Percentiles rank a stretch among this genome's conserved stretches.
These are phyloP conservation scores for Coemansia javaensis DNA, from an alignment of 192 early-diverging fungal genomes.

Conservation along the genomic window DNA sequence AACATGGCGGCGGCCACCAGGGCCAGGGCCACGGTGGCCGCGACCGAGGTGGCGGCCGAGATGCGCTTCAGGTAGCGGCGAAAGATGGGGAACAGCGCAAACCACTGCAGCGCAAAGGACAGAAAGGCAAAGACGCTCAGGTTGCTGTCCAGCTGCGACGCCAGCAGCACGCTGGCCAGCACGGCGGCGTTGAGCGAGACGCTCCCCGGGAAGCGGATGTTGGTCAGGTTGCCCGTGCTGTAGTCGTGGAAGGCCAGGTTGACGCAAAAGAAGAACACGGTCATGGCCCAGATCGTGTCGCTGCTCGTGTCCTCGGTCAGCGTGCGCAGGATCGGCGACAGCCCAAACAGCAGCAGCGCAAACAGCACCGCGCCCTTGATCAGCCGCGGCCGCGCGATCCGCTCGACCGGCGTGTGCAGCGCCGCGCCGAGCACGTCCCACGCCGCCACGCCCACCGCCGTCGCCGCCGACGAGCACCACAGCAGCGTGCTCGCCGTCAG, in stretches of 20 bases:
- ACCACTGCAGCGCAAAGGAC: slow-evolving; percentile 83
- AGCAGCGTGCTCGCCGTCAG: slow-evolving; percentile 59
- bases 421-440: slow-evolving; percentile 55
- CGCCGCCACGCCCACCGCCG: slow-evolving; percentile 63
- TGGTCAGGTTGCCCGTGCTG: slow-evolving; percentile 36
- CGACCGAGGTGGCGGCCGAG: slow-evolving; percentile 50
- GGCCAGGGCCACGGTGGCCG: slow-evolving; percentile 57
- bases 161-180: slow-evolving; percentile 87
- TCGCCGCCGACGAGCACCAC: slow-evolving; percentile 52
- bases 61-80: slow-evolving; percentile 70
- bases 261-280: slow-evolving; percentile 72
- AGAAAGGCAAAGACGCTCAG: slow-evolving; percentile 84
- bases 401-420: slow-evolving; percentile 32
- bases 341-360: slow-evolving; percentile 68
- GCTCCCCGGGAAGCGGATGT: slow-evolving; percentile 78
- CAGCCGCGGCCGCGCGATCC: slow-evolving; percentile 32
- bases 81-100: slow-evolving; percentile 92
- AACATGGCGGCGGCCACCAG: slow-evolving; percentile 61
- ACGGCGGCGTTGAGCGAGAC: slow-evolving; percentile 97
- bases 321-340: slow-evolving; percentile 88
- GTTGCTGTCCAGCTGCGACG: slow-evolving; percentile 78
- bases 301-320: slow-evolving; percentile 83
- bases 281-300: slow-evolving; percentile 93
- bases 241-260: slow-evolving; percentile 94
- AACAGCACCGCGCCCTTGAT: slow-evolving; percentile 68